Percentiles rank a stretch among this genome's conserved stretches.
Evolutionary conservation across 768 basidiomycete genomes (phyloP).

Genomic region (Amanita thiersii): DNA sequence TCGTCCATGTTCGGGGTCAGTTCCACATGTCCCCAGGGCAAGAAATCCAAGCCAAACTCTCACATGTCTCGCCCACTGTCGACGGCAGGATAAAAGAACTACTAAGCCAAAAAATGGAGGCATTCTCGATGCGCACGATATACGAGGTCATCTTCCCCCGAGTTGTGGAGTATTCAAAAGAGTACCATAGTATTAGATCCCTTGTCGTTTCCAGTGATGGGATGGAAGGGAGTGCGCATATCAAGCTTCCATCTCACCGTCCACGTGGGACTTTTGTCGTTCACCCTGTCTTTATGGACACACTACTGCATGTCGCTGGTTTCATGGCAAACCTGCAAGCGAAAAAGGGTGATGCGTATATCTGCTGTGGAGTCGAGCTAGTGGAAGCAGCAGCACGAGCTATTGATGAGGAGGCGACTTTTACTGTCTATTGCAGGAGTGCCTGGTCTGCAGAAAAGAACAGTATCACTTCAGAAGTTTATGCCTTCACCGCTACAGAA

Average conservation of each 20-base stretch:
- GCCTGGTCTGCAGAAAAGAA: conserved; percentile 33
- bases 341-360: conserved; percentile 43
- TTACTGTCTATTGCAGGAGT: conserved; percentile 44
- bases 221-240: conserved; percentile 42
- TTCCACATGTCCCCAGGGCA: conserved; percentile 27
- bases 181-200: conserved; percentile 50
- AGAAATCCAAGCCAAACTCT: conserved; percentile 28
- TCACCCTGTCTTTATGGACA: conserved; percentile 57
- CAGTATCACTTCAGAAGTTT: conserved; percentile 42
- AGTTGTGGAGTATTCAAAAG: conserved; percentile 52
- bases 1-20: conserved; percentile 37
- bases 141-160: conserved; percentile 67
- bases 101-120: conserved; percentile 27
- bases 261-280: conserved; percentile 27
- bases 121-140: conserved; percentile 44
- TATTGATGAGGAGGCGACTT: conserved; percentile 31
- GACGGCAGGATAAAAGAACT: conserved; percentile 25
- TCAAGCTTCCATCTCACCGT: conserved; percentile 30
- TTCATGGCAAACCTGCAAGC: conserved; percentile 59
- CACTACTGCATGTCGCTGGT: conserved; percentile 61
- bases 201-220: conserved; percentile 40
- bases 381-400: conserved; percentile 37
- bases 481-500: conserved; percentile 33
- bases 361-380: conserved; percentile 49
- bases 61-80: conserved; percentile 24